phyloP scores from a whole-genome alignment of 768 basidiomycete species.

The Tylopilus felleus region DNA sequence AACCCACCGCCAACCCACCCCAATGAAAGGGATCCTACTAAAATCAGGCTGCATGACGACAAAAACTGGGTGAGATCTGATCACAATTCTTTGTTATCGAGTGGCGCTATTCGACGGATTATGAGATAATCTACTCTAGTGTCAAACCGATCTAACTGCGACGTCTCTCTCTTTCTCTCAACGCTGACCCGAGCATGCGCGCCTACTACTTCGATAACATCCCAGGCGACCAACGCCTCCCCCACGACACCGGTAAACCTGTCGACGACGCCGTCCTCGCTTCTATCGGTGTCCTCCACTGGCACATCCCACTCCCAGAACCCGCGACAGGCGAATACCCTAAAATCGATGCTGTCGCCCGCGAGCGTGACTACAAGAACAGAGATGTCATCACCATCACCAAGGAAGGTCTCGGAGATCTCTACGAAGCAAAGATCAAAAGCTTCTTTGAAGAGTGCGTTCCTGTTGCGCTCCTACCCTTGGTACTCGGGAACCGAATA shows the following conservation, averaged over 20 bases:
- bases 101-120: background rate
- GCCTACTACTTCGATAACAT: conserved; percentile 73
- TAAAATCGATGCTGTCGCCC: conserved; percentile 58
- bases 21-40: too few species aligned
- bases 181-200: conserved; percentile 44
- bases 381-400: conserved; percentile 77
- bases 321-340: conserved; percentile 39
- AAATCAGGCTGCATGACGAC: too few species aligned
- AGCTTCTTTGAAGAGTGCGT: conserved; percentile 80
- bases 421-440: conserved; percentile 80
- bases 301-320: conserved; percentile 60
- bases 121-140: background rate
- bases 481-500: background rate
- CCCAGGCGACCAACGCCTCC: conserved; percentile 77
- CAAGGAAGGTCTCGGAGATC: conserved; percentile 75
- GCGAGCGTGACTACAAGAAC: conserved; percentile 76
- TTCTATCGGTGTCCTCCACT: conserved; percentile 61
- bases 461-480: background rate
- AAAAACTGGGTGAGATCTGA: too few species aligned
- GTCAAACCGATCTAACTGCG: background rate
- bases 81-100: background rate
- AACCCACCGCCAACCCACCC: too few species aligned
- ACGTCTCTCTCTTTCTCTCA: background rate
- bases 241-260: conserved; percentile 65
- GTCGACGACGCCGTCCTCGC: conserved; percentile 50